Base-by-base conservation (phyloP, 202 grass and related monocot species). In the Bolboschoenoplectus hybrid region DNA sequence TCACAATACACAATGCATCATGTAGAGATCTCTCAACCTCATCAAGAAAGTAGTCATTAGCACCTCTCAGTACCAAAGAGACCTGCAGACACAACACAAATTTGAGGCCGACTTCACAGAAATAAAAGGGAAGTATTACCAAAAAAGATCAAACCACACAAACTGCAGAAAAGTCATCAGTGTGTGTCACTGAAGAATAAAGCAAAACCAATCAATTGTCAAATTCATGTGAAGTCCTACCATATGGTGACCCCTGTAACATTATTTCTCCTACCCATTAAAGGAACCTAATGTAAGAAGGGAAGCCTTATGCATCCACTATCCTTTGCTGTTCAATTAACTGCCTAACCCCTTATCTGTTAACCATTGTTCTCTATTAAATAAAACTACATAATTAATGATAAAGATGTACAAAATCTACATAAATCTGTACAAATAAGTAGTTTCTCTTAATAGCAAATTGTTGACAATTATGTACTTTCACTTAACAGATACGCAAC, bases 21-120 rank as follows among this genome's bases (percentile, higher is more conserved):
- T 98, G 96, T 85, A 98, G 88, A 20, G 93, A 94, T 35, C 93
- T 78, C 46, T 98, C 96, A 87, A 94, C 95, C 63, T 98, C 96
- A 83, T 98, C 96, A 77, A 98, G 89, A 88, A 98, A 94, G 81
- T 88, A 91, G 82, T 96, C 96, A 90, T 98, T 98, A 50, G 93
- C 90, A 3, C 96, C 96, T 92, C 96, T 92, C 83, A 98, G 86
- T 86, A 99, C 93, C 86, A 96, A 91, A 6, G 93, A 99, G 7
- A 99, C 93, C 93, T 99, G 88, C 20, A 88, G 11, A 85, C 73
- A 78, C 47, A 20, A 57, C 82, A 87, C 43, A 8, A 79, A 40
- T 19, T 2, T 19, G 38, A 41, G 53, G 75, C 56, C 43, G 75
- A 80, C 40, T 50, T 0, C 7, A 35, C 52, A 41, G 4, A 38